Percentiles rank a stretch among this genome's conserved stretches.
These are phyloP conservation scores for Fraxinus latifolia DNA, from an alignment of 305 asterid species.

Conservation along the genomic window DNA sequence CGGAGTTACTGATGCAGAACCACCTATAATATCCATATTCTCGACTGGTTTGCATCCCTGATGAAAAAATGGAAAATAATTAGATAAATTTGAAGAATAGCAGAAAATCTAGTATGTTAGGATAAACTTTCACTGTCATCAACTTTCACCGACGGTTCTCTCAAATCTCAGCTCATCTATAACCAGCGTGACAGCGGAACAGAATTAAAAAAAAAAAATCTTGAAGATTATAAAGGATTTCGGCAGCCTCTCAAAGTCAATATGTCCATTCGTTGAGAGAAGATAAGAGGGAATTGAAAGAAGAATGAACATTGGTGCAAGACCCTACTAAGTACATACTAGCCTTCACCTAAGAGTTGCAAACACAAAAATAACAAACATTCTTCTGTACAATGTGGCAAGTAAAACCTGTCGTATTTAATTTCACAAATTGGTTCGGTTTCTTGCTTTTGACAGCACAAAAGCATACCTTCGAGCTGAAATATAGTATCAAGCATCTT, in stretches of 20 bases:
- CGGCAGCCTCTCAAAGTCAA: neutral
- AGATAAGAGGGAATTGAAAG: neutral
- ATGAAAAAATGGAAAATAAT: slow-evolving; percentile 6
- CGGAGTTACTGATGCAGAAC: slow-evolving; percentile 61
- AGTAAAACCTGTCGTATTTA: neutral
- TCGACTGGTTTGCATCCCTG: slow-evolving; percentile 72
- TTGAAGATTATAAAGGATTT: neutral
- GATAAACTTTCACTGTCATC: neutral
- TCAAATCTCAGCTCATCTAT: neutral
- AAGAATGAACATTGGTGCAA: neutral
- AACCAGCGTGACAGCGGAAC: neutral
- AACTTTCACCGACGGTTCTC: neutral
- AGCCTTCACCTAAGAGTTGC: neutral
- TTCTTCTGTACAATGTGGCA: neutral
- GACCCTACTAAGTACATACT: neutral
- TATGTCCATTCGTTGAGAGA: neutral
- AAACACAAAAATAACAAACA: neutral
- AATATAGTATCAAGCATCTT: neutral
- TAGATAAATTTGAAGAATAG: neutral
- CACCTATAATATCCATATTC: slow-evolving; percentile 44
- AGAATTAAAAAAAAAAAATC: too few relatives aligned
- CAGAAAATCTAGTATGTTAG: neutral
- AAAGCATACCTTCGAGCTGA: neutral
- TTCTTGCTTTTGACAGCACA: neutral
- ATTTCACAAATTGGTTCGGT: neutral